Evolutionary conservation across 2,329 filamentous ascomycete genomes (phyloP).

Genomic region (Fusarium tanahbumbuense): DNA sequence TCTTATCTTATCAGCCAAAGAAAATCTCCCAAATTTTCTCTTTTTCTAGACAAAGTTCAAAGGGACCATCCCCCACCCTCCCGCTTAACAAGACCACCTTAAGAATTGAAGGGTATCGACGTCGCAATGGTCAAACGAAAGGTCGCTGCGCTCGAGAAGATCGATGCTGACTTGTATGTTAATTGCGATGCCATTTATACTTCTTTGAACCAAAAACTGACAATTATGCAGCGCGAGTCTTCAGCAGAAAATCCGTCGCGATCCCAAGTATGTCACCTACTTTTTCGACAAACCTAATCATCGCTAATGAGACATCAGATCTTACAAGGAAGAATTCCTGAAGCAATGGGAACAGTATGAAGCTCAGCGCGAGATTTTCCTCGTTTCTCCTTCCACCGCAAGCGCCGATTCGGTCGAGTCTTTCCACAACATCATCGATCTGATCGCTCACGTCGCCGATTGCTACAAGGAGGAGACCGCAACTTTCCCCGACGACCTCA

Average conservation of each 20-base stretch:
- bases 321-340: constrained; percentile 89
- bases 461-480: constrained; percentile 87
- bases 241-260: constrained; percentile 90
- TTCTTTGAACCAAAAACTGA: constrained; percentile 41
- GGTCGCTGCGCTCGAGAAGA: constrained; percentile 91
- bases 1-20: constrained; percentile 38
- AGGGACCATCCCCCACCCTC: constrained; percentile 26
- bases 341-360: constrained; percentile 93
- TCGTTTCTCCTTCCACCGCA: constrained; percentile 81
- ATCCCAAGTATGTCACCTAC: constrained; percentile 72
- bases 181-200: neutral
- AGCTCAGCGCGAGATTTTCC: constrained; percentile 89
- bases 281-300: neutral
- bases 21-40: constrained; percentile 42
- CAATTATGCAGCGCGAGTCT: constrained; percentile 74
- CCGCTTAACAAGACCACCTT: constrained; percentile 20
- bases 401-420: constrained; percentile 83
- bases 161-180: constrained; percentile 84
- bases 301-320: constrained; percentile 60
- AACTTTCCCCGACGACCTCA: constrained; percentile 82
- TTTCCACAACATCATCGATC: constrained; percentile 90
- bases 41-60: constrained; percentile 17
- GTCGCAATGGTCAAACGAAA: constrained; percentile 83
- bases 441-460: constrained; percentile 92
- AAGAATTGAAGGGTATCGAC: neutral